These are phyloP conservation scores for Hymenoscyphus salicellus DNA, from an alignment of 2,329 filamentous ascomycete genomes.

Conservation along the genomic window DNA sequence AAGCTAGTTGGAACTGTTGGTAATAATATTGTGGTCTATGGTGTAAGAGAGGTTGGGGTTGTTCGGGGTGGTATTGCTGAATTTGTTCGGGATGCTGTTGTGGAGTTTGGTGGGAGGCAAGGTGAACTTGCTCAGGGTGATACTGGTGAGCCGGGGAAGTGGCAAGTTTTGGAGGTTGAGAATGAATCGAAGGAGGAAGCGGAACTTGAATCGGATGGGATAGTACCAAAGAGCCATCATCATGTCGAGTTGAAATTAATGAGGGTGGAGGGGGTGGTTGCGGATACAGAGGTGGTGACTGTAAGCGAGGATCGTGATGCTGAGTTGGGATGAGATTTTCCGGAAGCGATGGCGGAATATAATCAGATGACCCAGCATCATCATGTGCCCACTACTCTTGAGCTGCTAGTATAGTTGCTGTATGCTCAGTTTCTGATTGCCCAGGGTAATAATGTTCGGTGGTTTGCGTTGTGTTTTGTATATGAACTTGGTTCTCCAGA, in stretches of 20 bases:
- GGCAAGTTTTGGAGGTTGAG: background rate
- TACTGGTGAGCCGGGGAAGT: background rate
- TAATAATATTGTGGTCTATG: background rate
- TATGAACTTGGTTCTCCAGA: background rate
- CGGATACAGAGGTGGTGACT: background rate
- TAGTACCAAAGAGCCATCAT: background rate
- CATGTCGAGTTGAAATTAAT: background rate
- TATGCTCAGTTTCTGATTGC: background rate
- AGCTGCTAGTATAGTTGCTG: background rate
- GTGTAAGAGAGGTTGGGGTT: background rate
- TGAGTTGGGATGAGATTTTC: background rate
- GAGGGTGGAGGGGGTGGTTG: background rate
- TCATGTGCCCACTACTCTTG: background rate
- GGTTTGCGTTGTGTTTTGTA: background rate
- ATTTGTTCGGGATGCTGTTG: background rate
- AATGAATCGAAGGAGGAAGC: background rate
- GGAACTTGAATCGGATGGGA: background rate
- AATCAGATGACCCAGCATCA: background rate
- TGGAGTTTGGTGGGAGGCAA: background rate
- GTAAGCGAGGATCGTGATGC: background rate
- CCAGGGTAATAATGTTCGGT: background rate
- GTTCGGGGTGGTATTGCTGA: background rate
- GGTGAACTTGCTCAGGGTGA: background rate
- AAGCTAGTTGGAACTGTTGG: background rate
- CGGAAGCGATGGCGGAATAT: background rate